Percentiles rank a stretch among this genome's conserved stretches.
Conservation (phyloP, 169 alveolate species). For the Plasmodium malariae region DNA sequence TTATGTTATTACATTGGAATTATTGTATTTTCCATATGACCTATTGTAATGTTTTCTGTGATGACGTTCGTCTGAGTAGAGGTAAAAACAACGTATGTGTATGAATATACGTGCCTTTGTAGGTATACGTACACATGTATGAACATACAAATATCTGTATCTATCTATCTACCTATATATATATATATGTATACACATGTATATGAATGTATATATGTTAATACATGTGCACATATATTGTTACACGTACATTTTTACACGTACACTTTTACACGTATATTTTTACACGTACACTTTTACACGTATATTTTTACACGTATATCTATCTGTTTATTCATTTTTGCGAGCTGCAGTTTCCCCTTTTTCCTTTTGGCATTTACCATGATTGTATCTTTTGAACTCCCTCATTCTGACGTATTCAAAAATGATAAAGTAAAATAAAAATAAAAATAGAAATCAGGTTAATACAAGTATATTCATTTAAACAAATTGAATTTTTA, state of each 20-base stretch:
- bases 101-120: too few relatives aligned
- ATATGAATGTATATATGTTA: too few relatives aligned
- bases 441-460: constrained; percentile 1
- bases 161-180: too few relatives aligned
- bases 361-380: constrained; percentile 1
- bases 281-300: too few relatives aligned
- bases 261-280: too few relatives aligned
- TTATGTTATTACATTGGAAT: constrained; percentile 21
- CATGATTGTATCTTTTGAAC: constrained; percentile 21
- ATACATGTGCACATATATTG: too few relatives aligned
- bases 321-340: too few relatives aligned
- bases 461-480: background rate
- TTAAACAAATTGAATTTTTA: background rate
- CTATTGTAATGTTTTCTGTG: constrained; percentile 39
- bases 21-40: constrained; percentile 12
- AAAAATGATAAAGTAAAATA: background rate
- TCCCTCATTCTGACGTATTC: constrained; percentile 51
- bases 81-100: too few relatives aligned
- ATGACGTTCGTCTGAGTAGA: constrained; percentile 39
- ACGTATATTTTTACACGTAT: too few relatives aligned
- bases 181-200: too few relatives aligned
- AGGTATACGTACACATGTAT: background rate
- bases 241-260: too few relatives aligned
- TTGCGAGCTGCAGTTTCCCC: background rate
- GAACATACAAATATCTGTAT: background rate